Evolutionary conservation across 2,329 filamentous ascomycete genomes (phyloP).

Genomic region (Seiridium cupressi): DNA sequence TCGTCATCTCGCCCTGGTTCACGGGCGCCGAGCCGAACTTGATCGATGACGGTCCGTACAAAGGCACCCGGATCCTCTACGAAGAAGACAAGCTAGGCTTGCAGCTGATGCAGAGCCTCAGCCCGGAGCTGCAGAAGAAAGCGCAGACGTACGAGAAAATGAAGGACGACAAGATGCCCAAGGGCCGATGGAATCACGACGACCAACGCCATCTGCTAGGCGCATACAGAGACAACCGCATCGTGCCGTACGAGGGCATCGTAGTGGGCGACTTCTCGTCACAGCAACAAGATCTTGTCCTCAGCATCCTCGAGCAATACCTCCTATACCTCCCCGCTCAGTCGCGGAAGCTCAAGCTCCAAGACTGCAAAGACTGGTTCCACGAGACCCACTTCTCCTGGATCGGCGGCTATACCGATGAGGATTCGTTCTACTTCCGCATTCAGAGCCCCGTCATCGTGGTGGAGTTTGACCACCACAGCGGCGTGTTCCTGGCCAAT

Average conservation of each 20-base stretch:
- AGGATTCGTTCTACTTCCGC: slow-evolving; percentile 74
- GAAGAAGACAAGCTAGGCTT: slow-evolving; percentile 64
- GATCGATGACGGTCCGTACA: slow-evolving; percentile 63
- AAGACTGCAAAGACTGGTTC: slow-evolving; percentile 53
- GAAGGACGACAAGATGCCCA: slow-evolving; percentile 64
- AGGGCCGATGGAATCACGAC: slow-evolving; percentile 74
- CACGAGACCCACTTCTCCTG: slow-evolving; percentile 77
- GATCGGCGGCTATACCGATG: slow-evolving; percentile 68
- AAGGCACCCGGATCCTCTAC: slow-evolving; percentile 65
- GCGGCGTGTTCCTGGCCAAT: slow-evolving; percentile 74
- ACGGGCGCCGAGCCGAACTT: slow-evolving; percentile 78
- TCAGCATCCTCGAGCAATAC: slow-evolving; percentile 61
- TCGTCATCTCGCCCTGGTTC: slow-evolving; percentile 72
- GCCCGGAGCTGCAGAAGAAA: slow-evolving; percentile 37
- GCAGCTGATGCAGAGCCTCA: slow-evolving; percentile 66
- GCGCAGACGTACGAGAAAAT: slow-evolving; percentile 60
- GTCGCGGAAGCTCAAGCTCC: slow-evolving; percentile 53
- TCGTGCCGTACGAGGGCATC: slow-evolving; percentile 73
- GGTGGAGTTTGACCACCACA: slow-evolving; percentile 78
- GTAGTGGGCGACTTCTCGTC: slow-evolving; percentile 45
- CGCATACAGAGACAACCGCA: slow-evolving; percentile 74
- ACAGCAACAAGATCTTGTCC: slow-evolving; percentile 52
- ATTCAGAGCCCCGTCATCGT: slow-evolving; percentile 75
- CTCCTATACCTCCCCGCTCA: slow-evolving; percentile 63
- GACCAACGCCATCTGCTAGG: slow-evolving; percentile 78